Evolutionary conservation across 2,329 filamentous ascomycete genomes (phyloP), one percentile per base, ranked within the genome.

Genomic region (Pseudocercospora pini-densiflorae): DNA sequence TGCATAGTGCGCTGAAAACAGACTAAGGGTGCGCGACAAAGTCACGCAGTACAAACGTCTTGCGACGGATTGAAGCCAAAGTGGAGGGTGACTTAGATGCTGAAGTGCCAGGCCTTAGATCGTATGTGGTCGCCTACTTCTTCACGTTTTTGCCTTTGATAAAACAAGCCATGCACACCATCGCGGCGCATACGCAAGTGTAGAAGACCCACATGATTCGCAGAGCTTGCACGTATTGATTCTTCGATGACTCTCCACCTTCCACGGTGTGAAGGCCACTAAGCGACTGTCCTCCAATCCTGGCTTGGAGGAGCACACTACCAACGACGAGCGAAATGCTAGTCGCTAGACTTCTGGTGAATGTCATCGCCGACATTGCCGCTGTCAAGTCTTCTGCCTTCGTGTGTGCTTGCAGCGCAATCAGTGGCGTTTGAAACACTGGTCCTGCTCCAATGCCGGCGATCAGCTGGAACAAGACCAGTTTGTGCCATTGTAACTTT

Each of bases 341-440:
- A 0, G 81, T 80, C 1, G 80, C 80, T 6, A 85, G 72, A 55
- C 77, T 80, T 8, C 81, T 78, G 16, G 81, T 68, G 66, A 88
- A 86, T 0, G 79, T 80, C 7, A 87, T 76, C 0, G 85, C 85
- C 0, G 85, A 82, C 0, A 84, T 87, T 0, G 85, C 85, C 0
- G 82, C 81, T 0, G 85, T 84, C 2, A 79, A 77, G 29, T 87
- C 83, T 3, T 77, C 76, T 1, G 79, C 73, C 14, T 33, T 55
- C 14, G 87, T 83, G 21, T 80, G 79, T 14, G 81, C 82, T 68
- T 89, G 87, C 1, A 89, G 75, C 0, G 86, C 85, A 36, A 89
- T 82, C n/a, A 87, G 77, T 0, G 86, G 86, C 0, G 85, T 78
- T 64, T 85, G 77, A 73, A 88, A 88, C 0, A 87, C 77, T 12